Evolutionary conservation across 2,329 filamentous ascomycete genomes (phyloP), one percentile per base, ranked within the genome.

Genomic region (Gaeumannomyces sp.): DNA sequence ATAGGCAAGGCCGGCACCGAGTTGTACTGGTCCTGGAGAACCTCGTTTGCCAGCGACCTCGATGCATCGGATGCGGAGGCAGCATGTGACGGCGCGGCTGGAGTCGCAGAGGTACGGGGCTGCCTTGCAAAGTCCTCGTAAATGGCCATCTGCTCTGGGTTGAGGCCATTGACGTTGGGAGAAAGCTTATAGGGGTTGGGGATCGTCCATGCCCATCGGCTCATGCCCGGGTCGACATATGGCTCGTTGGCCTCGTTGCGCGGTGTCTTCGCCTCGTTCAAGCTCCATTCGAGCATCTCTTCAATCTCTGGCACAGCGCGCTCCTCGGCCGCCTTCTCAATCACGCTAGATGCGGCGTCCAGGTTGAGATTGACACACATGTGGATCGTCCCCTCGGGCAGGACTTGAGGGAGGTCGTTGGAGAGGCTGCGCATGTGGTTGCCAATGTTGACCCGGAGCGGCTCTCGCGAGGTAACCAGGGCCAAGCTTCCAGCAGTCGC

Each of bases 281-380:
- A 97, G 78, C 68, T 96, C 91, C 28, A 84, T 80, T 95, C 90
- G 61, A 99, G 90, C 77, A 97, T 90, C 67, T 96, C 91, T 74
- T 99, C 94, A 66, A 99, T 98, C 75, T 99, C 95, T 2, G 92
- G 90, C 56, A 97, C 82, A 13, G 95, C 95, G 67, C 94, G 91
- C 72, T 96, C 91, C 75, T 98, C 94, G 3, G 95, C 96, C 63
- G 95, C 93, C 76, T 95, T 93, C 76, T 99, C 95, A 60, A 99
- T 96, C 68, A 97, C 91, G 70, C 86, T 90, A 73, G 95, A 98
- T 60, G 96, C 94, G 57, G 93, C 84, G 70, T 99, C 95, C 35
- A 99, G 84, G 74, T 99, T 99, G 69, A 96, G 94, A 75, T 98
- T 99, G 67, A 99, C 94, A 76, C 96, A 98, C 92, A 99, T 97